phyloP scores from a whole-genome alignment of 495 filamentous ascomycete genomes.

The Neurospora tetrasperma region DNA sequence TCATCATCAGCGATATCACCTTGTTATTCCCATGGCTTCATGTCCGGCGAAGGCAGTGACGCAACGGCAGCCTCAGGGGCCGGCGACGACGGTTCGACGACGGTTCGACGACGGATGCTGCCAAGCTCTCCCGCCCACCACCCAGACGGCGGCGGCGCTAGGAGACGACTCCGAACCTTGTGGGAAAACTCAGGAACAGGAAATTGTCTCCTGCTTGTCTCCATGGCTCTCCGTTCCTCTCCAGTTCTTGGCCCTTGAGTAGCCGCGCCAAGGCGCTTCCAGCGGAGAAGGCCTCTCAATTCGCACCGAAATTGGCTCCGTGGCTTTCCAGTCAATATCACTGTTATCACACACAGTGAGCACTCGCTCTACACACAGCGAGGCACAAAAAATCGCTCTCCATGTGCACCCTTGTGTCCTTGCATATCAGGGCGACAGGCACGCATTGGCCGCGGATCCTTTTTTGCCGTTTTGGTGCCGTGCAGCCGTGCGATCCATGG shows the following conservation, averaged over 20 bases:
- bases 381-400: slow-evolving; percentile 5
- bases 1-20: background rate
- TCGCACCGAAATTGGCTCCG: no score
- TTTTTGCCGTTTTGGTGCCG: background rate
- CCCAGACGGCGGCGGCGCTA: background rate
- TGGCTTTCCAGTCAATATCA: background rate
- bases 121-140: background rate
- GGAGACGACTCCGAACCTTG: background rate
- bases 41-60: background rate
- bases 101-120: background rate
- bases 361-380: background rate
- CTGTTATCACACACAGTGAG: background rate
- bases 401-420: slow-evolving; percentile 11
- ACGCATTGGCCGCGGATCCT: background rate
- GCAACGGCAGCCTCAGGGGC: background rate
- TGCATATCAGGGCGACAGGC: background rate
- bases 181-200: background rate
- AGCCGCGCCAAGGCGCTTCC: background rate
- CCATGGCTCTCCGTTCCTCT: background rate
- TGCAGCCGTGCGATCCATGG: background rate
- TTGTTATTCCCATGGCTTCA: background rate
- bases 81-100: background rate
- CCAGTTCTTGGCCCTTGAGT: background rate
- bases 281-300: background rate
- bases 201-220: background rate